Base-by-base conservation (phyloP, 2,329 filamentous ascomycete genomes). In the Fusarium nygamai region DNA sequence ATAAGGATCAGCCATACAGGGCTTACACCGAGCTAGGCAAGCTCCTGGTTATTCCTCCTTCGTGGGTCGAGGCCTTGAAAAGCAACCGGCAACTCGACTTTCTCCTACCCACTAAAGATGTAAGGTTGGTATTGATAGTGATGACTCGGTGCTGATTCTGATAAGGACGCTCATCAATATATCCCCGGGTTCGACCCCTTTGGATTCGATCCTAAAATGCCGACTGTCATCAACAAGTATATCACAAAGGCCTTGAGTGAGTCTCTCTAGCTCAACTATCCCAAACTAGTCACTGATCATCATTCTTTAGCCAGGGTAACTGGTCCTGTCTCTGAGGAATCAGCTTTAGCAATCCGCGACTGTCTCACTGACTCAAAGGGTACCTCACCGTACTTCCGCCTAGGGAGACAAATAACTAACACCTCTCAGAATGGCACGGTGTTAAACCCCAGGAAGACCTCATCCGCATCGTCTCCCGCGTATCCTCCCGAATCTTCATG, bases 401-500 rank as follows among this genome's bases (percentile, higher is more conserved):
- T 27, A 27, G 17, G 3, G 7, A 3, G 6, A 22, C 4, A 11
- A 4, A 8, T 11, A 7, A 10, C 14, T 39, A 2, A 20, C 0
- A 17, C 2, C 1, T 5, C 9, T 2, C 8, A 66, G 63, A 66
- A n/a, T 66, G 63, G 63, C 63, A 57, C 0, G 27, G 6, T 1
- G 3, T 66, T 0, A 9, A 13, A 4, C 34, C 51, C 5, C 50
- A 47, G 3, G 47, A 14, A 12, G 20, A 56, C 5, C 34, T 66
- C 1, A 33, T 63, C 8, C 41, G 34, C 1, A 14, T 66, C 20
- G 47, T 66, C 4, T 64, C 64, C 8, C 64, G 64, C 11, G 63
- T 64, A 8, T 66, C 64, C 2, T 66, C 64, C 0, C 9, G 61
- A 41, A 51, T 65, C 10, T 66, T 66, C 29, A 82, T 86, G 20